Evolutionary conservation across 768 basidiomycete species (phyloP), one percentile per base, ranked within the genome.

Genomic region (Lactarius evosmus): DNA sequence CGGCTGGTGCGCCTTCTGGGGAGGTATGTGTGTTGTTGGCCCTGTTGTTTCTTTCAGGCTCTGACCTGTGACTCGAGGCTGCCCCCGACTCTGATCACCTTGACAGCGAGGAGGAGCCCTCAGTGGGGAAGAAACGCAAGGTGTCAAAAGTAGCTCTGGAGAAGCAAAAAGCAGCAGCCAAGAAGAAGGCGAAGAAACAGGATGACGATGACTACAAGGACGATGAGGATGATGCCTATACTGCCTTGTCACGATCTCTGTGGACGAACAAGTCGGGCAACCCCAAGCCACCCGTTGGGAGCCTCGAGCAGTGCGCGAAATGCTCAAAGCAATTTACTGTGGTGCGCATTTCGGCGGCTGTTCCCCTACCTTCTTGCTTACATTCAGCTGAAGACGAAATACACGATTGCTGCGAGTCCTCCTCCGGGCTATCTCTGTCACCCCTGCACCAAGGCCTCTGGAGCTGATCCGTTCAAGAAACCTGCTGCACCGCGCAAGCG

Each of bases 321-420:
- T 99, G 96, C 73, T 80, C 82, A 56, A 87, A 89, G 63, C 85
- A 88, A 68, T 97, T 96, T 72, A 93, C 92, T 17, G 90, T 95
- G 71, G 96, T 97, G 74, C 62, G 86, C 81, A 17, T 32, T 7
- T 33, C 33, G 32, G 53, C 27, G 7, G 17, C 36, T 38, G 12
- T 56, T 36, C 62, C 7, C 56, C n/a, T 41, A 38, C 7, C 29
- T 17, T 36, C 36, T 12, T 54, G 9, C 40, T 63, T 57, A 55
- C 29, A 33, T 56, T 60, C n/a, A 16, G 56, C 14, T 19, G 25
- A 49, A 95, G 94, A 95, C 91, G 1, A 88, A 85, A 70, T 98
- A 96, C 71, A 97, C 95, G 0, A 77, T 91, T 67, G 83, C 91
- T 7, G 85, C 86, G 7, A 82, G 82, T 50, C 81, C 85, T 0